A percentile compares a stretch with the other conserved stretches of the same genome.
phyloP scores from a whole-genome alignment of 2,329 filamentous ascomycete genomes.

The Juglanconis sp. region DNA sequence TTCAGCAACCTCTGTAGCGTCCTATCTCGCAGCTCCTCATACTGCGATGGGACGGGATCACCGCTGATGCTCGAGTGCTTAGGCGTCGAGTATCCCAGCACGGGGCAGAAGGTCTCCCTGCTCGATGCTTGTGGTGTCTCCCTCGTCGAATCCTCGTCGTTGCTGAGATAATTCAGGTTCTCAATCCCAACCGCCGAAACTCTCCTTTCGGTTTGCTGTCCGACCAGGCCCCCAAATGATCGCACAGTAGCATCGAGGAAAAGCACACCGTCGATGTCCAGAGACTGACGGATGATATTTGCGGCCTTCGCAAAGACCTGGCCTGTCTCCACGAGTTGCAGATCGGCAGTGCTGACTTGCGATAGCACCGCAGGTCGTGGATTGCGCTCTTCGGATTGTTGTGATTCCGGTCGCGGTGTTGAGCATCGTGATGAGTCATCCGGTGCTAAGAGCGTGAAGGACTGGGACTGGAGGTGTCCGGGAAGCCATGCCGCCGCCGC shows the following conservation, averaged over 20 bases:
- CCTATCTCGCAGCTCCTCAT: conserved; percentile 32
- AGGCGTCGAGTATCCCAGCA: conserved; percentile 38
- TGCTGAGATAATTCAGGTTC: conserved; percentile 13
- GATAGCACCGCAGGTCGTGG: conserved; percentile 7
- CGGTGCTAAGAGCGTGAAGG: not conserved
- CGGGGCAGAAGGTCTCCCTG: conserved; percentile 24
- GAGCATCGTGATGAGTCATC: conserved; percentile 14
- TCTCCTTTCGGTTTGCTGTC: conserved; percentile 14
- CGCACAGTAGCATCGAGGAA: conserved; percentile 33
- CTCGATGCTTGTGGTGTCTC: conserved; percentile 9
- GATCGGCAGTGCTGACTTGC: conserved; percentile 16
- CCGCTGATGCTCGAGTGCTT: conserved; percentile 31
- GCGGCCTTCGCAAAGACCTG: conserved; percentile 29
- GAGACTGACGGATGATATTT: conserved; percentile 39
- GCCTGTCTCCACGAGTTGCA: conserved; percentile 14
- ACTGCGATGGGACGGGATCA: conserved; percentile 15
- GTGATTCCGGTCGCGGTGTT: conserved; percentile 11
- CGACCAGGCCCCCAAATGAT: conserved; percentile 27
- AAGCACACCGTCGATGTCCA: conserved; percentile 39
- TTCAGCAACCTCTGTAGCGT: conserved; percentile 39
- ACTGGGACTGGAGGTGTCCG: not conserved
- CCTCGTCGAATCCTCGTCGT: conserved; percentile 11
- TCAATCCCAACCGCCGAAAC: conserved; percentile 8
- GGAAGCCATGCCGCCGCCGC: not conserved
- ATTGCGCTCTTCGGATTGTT: conserved; percentile 7